Conservation (phyloP, 805 yeast species). For the Ogataea siamensis region DNA sequence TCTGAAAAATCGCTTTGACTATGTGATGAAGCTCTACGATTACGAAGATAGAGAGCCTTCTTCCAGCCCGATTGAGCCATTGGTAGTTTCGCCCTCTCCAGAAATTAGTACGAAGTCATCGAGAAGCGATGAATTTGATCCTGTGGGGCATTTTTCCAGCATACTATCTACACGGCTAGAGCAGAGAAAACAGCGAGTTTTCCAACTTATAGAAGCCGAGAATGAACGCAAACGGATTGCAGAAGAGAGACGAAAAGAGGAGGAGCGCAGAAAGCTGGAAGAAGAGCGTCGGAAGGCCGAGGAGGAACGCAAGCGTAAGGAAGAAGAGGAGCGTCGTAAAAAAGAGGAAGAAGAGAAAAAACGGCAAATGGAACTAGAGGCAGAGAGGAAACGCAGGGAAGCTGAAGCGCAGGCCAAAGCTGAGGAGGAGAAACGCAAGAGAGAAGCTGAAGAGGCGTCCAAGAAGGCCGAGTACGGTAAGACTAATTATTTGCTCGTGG, state of each 20-base stretch:
- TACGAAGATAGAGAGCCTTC: no score
- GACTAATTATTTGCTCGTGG: constrained; percentile 39
- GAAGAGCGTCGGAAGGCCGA: constrained; percentile 25
- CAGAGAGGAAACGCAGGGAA: constrained; percentile 2
- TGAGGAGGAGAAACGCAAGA: constrained; percentile 25
- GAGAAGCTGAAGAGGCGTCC: constrained; percentile 23
- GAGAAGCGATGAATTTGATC: constrained; percentile 1
- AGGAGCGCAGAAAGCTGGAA: constrained; percentile 5
- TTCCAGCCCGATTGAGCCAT: no score
- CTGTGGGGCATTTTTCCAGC: constrained; percentile 2
- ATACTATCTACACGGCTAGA: constrained; percentile 1
- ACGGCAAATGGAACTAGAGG: constrained; percentile 2
- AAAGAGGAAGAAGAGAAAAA: constrained; percentile 8
- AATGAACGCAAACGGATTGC: constrained; percentile 9
- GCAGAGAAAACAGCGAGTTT: constrained; percentile 8
- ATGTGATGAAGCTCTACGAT: constrained; percentile 4
- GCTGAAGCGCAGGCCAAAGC: constrained; percentile 3
- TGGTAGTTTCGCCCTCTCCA: no score
- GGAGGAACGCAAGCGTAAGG: constrained; percentile 6
- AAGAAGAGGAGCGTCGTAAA: constrained; percentile 7
- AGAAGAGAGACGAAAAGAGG: constrained; percentile 9
- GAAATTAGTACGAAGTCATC: no score
- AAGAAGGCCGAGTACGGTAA: constrained; percentile 24
- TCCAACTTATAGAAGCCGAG: constrained; percentile 13
- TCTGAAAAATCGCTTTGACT: constrained; percentile 9